Percentiles rank a stretch among this genome's conserved stretches.
These are phyloP conservation scores for Pythium pyrilobum DNA, from an alignment of 352 stramenopile genomes.

Conservation along the genomic window DNA sequence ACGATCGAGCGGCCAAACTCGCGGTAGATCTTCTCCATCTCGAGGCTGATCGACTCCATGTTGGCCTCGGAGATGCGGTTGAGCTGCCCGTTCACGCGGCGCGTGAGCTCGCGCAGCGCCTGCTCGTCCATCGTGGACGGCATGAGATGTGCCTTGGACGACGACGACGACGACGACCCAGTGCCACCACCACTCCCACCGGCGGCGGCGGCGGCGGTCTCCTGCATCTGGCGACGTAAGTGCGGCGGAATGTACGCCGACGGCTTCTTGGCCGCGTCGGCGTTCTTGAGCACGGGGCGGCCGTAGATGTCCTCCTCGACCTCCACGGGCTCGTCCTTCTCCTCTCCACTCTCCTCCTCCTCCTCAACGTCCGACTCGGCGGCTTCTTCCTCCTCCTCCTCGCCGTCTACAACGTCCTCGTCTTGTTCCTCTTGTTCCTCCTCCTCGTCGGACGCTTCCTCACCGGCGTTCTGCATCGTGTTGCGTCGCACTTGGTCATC, in stretches of 20 bases:
- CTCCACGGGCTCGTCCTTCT: conserved; percentile 19
- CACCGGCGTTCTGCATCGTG: conserved; percentile 45
- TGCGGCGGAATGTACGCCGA: conserved; percentile 85
- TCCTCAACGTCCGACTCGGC: conserved; percentile 13
- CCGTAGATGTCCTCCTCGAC: conserved; percentile 84
- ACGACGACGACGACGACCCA: not conserved
- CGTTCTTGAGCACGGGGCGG: conserved; percentile 52
- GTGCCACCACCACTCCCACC: conserved; percentile 11
- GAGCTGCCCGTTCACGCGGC: conserved; percentile 84
- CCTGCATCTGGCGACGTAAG: conserved; percentile 65
- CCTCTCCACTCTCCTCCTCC: conserved; percentile 23
- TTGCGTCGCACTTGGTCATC: conserved; percentile 49
- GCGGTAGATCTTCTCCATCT: conserved; percentile 80
- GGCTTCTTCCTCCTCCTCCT: conserved; percentile 16
- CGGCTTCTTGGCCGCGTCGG: conserved; percentile 32
- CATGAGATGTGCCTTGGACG: conserved; percentile 7
- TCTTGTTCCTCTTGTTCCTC: conserved; percentile 15
- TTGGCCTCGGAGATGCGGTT: conserved; percentile 91
- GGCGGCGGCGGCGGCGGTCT: conserved; percentile 29
- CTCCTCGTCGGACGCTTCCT: conserved; percentile 6
- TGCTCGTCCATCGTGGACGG: conserved; percentile 71
- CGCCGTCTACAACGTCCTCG: conserved; percentile 8
- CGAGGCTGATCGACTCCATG: conserved; percentile 82
- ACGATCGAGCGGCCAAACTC: conserved; percentile 62
- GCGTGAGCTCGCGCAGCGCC: conserved; percentile 56